These are phyloP conservation scores for Neurospora sp. DNA, from an alignment of 2,329 filamentous ascomycete genomes.

Conservation along the genomic window DNA sequence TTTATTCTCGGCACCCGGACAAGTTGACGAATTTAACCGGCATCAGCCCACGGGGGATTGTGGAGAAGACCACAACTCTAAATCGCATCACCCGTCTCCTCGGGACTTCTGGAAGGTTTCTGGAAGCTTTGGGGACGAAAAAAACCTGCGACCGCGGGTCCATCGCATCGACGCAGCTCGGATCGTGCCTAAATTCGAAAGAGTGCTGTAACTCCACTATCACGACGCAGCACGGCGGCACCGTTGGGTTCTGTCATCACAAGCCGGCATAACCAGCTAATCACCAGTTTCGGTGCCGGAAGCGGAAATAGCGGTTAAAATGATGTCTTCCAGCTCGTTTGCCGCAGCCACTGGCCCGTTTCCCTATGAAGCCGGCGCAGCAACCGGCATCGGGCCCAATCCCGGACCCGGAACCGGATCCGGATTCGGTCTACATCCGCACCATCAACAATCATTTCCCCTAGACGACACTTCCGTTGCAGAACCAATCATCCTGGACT, in stretches of 20 bases:
- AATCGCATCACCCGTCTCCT: background rate
- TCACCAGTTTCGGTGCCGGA: background rate
- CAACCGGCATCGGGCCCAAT: background rate
- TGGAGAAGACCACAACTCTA: background rate
- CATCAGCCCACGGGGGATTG: background rate
- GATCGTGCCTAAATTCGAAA: background rate
- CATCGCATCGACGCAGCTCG: background rate
- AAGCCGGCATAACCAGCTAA: background rate
- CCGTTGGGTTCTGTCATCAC: background rate
- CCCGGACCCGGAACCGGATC: background rate
- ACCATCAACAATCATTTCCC: slow-evolving; percentile 7
- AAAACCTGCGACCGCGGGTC: background rate
- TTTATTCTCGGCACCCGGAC: background rate
- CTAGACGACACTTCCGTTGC: slow-evolving; percentile 9
- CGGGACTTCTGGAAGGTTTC: background rate
- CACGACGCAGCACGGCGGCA: background rate
- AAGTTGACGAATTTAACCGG: background rate
- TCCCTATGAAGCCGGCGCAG: background rate
- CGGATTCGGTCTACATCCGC: slow-evolving; percentile 4
- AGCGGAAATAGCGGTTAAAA: background rate
- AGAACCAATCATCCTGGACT: slow-evolving; percentile 6
- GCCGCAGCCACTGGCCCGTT: background rate
- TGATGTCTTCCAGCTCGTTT: background rate
- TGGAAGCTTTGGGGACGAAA: background rate
- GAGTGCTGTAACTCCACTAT: background rate